phyloP scores from a whole-genome alignment of 2,329 filamentous ascomycete genomes.

The Ascochyta lentis region DNA sequence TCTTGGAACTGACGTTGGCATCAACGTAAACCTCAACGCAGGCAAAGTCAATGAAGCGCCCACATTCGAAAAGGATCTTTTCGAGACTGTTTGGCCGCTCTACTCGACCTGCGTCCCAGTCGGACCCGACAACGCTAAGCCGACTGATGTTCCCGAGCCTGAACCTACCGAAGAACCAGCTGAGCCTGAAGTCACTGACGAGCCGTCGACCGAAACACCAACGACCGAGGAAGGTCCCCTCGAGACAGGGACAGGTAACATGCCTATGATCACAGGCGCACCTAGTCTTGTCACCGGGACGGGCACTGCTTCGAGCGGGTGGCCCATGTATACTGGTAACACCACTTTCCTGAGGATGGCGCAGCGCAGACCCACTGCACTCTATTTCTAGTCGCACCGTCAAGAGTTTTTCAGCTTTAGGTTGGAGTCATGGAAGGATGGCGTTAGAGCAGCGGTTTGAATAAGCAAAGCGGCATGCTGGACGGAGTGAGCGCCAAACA shows the following conservation, averaged over 20 bases:
- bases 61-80: slow-evolving; percentile 25
- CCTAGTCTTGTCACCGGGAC: slow-evolving; percentile 9
- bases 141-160: slow-evolving; percentile 15
- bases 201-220: slow-evolving; percentile 1
- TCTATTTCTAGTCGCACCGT: not conserved
- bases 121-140: slow-evolving; percentile 24
- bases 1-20: slow-evolving; percentile 25
- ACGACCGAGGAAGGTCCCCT: slow-evolving; percentile 1
- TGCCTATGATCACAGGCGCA: slow-evolving; percentile 14
- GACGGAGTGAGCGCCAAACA: too few species aligned
- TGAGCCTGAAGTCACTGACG: slow-evolving; percentile 13
- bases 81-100: slow-evolving; percentile 28
- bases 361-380: slow-evolving; percentile 17
- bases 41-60: slow-evolving; percentile 27
- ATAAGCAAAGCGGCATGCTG: too few species aligned
- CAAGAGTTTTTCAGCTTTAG: not conserved
- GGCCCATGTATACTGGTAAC: slow-evolving; percentile 18
- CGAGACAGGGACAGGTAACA: slow-evolving; percentile 11
- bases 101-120: slow-evolving; percentile 28
- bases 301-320: slow-evolving; percentile 18
- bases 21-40: slow-evolving; percentile 32
- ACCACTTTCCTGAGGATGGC: slow-evolving; percentile 23
- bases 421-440: not conserved
- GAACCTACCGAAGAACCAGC: slow-evolving; percentile 9
- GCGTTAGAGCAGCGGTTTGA: not conserved